Percentiles rank a stretch among this genome's conserved stretches.
Conservation (phyloP, 768 basidiomycete genomes). For the Amanita rimosa region DNA sequence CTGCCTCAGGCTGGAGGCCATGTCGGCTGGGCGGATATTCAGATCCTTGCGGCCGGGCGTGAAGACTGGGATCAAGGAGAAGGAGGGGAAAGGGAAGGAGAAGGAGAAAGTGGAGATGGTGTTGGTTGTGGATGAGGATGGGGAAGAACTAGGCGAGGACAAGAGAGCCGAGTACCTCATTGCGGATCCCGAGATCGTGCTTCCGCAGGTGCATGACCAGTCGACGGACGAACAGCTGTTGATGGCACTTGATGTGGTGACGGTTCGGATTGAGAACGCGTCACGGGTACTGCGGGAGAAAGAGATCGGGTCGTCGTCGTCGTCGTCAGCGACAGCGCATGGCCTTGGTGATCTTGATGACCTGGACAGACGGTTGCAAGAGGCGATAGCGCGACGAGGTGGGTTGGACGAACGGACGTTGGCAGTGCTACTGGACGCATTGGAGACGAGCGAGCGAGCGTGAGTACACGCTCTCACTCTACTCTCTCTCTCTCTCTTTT, state of each 20-base stretch:
- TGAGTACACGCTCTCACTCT: not conserved
- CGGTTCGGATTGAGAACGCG: constrained; percentile 35
- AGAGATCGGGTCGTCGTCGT: no score
- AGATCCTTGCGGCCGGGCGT: constrained; percentile 18
- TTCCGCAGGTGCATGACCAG: constrained; percentile 61
- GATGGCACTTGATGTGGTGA: constrained; percentile 64
- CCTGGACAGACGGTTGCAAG: not conserved
- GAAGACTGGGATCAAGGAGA: not conserved
- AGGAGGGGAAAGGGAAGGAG: not conserved
- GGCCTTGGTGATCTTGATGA: not conserved
- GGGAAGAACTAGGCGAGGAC: constrained; percentile 16
- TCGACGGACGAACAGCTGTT: constrained; percentile 65
- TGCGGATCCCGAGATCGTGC: constrained; percentile 49
- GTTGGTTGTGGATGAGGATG: not conserved
- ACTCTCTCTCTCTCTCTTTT: no score
- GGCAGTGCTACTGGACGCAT: not conserved
- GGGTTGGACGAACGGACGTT: constrained; percentile 5
- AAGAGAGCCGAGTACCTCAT: constrained; percentile 29
- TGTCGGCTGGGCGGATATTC: constrained; percentile 55
- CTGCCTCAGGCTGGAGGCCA: constrained; percentile 70
- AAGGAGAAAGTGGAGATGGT: not conserved
- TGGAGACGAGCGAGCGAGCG: not conserved
- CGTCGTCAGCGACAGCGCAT: not conserved
- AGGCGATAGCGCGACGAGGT: not conserved
- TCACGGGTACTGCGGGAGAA: no score